Evolutionary conservation across 208 protist species (phyloP).

Genomic region (Trypanosoma scelopori): DNA sequence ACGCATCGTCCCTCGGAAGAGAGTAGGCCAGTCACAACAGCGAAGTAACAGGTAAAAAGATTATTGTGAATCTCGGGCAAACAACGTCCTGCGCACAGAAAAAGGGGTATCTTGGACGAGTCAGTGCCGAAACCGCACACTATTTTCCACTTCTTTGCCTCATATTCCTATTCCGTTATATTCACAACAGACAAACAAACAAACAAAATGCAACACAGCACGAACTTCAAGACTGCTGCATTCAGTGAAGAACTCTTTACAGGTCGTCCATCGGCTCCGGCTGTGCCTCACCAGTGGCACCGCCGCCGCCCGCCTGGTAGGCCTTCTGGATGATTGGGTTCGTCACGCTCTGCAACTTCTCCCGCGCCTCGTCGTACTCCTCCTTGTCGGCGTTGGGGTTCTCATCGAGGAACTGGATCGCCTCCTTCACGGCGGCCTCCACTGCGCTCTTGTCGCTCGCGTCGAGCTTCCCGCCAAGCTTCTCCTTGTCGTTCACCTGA

Average conservation of each 20-base stretch:
- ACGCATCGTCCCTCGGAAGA: too few species aligned
- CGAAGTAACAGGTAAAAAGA: too few species aligned
- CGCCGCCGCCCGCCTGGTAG: slow-evolving; percentile 55
- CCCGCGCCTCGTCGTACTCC: slow-evolving; percentile 91
- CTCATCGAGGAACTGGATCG: slow-evolving; percentile 57
- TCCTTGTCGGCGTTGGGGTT: slow-evolving; percentile 81
- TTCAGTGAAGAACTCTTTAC: slow-evolving; percentile 29
- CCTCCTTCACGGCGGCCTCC: slow-evolving; percentile 51
- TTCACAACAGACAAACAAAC: too few species aligned
- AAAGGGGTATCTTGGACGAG: too few species aligned
- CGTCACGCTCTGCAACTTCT: slow-evolving; percentile 92
- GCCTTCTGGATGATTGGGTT: slow-evolving; percentile 96
- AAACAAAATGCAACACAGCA: not conserved
- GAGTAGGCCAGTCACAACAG: too few species aligned
- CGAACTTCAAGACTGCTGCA: not conserved
- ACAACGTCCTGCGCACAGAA: too few species aligned
- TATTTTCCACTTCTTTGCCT: too few species aligned
- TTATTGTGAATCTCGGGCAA: too few species aligned
- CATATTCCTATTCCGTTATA: too few species aligned
- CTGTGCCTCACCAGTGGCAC: slow-evolving; percentile 25
- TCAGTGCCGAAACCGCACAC: too few species aligned
- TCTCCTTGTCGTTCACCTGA: slow-evolving; percentile 42
- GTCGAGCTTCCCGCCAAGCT: slow-evolving; percentile 79
- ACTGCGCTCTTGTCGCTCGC: slow-evolving; percentile 91
- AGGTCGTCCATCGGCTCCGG: slow-evolving; percentile 76